Percentiles rank a stretch among this genome's conserved stretches.
phyloP scores from a whole-genome alignment of 768 basidiomycete genomes.

The Suillus sp. region DNA sequence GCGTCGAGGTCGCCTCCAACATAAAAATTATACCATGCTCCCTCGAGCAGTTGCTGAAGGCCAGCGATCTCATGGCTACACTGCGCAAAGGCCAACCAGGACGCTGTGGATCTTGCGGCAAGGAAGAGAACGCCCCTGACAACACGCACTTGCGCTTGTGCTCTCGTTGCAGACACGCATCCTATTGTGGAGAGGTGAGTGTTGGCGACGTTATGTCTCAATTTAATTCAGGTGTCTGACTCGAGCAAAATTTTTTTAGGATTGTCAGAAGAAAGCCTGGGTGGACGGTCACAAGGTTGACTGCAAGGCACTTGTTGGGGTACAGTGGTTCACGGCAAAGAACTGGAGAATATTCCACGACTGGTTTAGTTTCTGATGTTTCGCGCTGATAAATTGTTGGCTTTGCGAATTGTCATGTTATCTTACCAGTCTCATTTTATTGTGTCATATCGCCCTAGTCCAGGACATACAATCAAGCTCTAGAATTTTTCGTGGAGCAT shows the following conservation, averaged over 20 bases:
- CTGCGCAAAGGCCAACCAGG: not conserved
- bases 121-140: not conserved
- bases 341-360: not conserved
- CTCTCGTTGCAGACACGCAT: not conserved
- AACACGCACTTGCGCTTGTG: constrained; percentile 2
- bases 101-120: not conserved
- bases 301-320: not conserved
- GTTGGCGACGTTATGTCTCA: not conserved
- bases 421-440: not conserved
- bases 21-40: constrained; percentile 7
- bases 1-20: constrained; percentile 8
- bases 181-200: constrained; percentile 2
- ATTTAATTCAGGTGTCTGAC: not conserved
- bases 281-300: not conserved
- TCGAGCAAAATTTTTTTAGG: not conserved
- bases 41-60: not conserved
- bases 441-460: not conserved
- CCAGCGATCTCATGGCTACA: not conserved
- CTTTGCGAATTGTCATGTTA: not conserved
- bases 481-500: not conserved
- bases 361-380: not conserved
- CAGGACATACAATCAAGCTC: not conserved
- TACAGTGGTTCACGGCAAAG: constrained; percentile 1
- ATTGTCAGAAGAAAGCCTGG: constrained; percentile 6
- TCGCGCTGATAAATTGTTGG: not conserved